Evolutionary conservation across 2,329 filamentous ascomycete genomes (phyloP), one percentile per base, ranked within the genome.

Genomic region (Annulohypoxylon truncatum): DNA sequence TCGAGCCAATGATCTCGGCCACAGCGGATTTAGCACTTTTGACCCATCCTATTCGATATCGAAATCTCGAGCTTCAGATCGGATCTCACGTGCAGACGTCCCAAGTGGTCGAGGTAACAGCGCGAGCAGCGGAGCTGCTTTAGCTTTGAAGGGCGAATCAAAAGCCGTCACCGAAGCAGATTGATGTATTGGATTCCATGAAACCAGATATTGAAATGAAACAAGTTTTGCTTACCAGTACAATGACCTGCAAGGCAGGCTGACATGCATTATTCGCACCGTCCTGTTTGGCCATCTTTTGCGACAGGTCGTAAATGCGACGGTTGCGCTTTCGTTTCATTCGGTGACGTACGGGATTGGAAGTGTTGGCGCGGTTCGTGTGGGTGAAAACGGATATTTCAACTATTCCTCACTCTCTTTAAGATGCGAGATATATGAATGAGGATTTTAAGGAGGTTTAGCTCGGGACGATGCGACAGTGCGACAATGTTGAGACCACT

Each of bases 241-340:
- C 84, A 80, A 93, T 92, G 48, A 93, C 89, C 79, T 93, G 90
- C 79, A 93, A 80, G 40, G 87, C 87, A 77, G 87, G 84, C 61
- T 64, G 50, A 55, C 57, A 69, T 44, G 65, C 68, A 61, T 69
- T 67, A 42, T 68, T 67, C 38, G 47, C 55, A 26, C 56, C 54
- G 29, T 71, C 68, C 28, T 66, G 70, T 42, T 52, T 68, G 26
- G 60, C 68, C 71, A 73, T 73, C 26, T 64, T 60, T 54, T 51
- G 66, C 59, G 67, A 60, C 57, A 44, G 42, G 53, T 61, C 44
- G 54, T 56, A 53, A 62, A 38, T 55, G 50, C 51, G 48, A 59
- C 54, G 31, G 24, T 47, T 61, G 55, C 59, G 53, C 29, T 67
- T 52, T 56, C 51, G 64, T 48, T 47, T 56, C 54, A 57, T 60